Evolutionary conservation across 257 asterid genomes (phyloP).

Genomic region (Sherardia arvensis): DNA sequence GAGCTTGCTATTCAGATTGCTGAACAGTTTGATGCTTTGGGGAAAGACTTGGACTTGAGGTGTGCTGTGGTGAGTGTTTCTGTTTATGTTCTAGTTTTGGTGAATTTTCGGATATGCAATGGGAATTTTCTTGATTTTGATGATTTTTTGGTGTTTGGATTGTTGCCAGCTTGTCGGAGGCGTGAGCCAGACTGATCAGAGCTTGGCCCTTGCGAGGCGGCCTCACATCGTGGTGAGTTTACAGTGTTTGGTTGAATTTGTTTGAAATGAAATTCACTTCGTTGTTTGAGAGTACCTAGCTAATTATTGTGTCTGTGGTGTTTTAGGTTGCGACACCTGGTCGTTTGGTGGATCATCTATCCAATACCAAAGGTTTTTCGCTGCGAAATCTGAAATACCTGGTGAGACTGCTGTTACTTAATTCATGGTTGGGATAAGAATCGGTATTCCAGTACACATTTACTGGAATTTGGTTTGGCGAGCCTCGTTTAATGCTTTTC

Average conservation of each 20-base stretch:
- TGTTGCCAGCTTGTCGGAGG: conserved; percentile 85
- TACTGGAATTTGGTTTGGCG: not conserved
- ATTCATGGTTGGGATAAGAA: not conserved
- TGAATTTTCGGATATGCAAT: not conserved
- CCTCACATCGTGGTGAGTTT: conserved; percentile 79
- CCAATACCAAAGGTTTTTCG: conserved; percentile 85
- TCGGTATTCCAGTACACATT: not conserved
- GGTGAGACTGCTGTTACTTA: conserved; percentile 33
- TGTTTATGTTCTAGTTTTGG: not conserved
- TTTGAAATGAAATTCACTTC: not conserved
- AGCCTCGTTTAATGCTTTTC: not conserved
- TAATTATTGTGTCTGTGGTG: not conserved
- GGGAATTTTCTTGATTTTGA: not conserved
- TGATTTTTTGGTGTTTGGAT: conserved; percentile 3
- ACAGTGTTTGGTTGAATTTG: too few relatives aligned
- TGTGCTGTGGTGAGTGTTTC: conserved; percentile 53
- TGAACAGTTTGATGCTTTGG: conserved; percentile 87
- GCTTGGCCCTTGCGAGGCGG: conserved; percentile 65
- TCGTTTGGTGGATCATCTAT: conserved; percentile 81
- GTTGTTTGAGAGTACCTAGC: not conserved
- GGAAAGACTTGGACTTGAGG: conserved; percentile 66
- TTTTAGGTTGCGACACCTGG: conserved; percentile 94
- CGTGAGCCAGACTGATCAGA: conserved; percentile 63
- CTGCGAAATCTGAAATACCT: conserved; percentile 57
- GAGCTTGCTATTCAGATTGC: conserved; percentile 86